phyloP scores from a whole-genome alignment of 2,329 filamentous ascomycete species.

The Phialophora expanda region DNA sequence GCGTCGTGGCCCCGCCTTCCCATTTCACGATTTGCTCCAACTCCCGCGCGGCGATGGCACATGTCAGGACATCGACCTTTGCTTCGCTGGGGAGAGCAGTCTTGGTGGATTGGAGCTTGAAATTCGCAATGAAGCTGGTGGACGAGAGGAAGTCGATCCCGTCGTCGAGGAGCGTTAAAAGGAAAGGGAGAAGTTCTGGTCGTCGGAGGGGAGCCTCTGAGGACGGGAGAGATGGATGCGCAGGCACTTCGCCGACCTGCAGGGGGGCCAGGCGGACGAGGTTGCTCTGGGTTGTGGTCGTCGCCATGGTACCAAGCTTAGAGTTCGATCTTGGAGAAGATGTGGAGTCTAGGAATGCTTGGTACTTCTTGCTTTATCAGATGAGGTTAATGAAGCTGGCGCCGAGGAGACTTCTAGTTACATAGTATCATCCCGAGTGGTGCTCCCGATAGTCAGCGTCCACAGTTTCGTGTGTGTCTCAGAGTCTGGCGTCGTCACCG shows the following conservation, averaged over 20 bases:
- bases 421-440: neutral
- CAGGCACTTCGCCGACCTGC: slow-evolving; percentile 34
- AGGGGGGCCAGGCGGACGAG: slow-evolving; percentile 37
- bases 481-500: neutral
- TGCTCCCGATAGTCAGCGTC: neutral
- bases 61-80: slow-evolving; percentile 35
- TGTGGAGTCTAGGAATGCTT: slow-evolving; percentile 4
- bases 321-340: neutral
- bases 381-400: neutral
- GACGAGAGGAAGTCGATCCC: slow-evolving; percentile 35
- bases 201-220: slow-evolving; percentile 17
- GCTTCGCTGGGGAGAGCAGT: slow-evolving; percentile 32
- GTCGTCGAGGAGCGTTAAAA: slow-evolving; percentile 36
- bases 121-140: slow-evolving; percentile 29
- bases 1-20: neutral
- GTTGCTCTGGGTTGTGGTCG: slow-evolving; percentile 27
- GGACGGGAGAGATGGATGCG: slow-evolving; percentile 31
- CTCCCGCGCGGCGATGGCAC: slow-evolving; percentile 27
- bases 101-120: slow-evolving; percentile 36
- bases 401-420: neutral
- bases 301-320: slow-evolving; percentile 20
- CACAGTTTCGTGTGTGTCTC: neutral
- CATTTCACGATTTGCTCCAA: slow-evolving; percentile 25
- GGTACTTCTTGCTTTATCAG: neutral
- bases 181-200: slow-evolving; percentile 33